These are phyloP conservation scores for Suillus placidus DNA, from an alignment of 768 basidiomycete species.

Conservation along the genomic window DNA sequence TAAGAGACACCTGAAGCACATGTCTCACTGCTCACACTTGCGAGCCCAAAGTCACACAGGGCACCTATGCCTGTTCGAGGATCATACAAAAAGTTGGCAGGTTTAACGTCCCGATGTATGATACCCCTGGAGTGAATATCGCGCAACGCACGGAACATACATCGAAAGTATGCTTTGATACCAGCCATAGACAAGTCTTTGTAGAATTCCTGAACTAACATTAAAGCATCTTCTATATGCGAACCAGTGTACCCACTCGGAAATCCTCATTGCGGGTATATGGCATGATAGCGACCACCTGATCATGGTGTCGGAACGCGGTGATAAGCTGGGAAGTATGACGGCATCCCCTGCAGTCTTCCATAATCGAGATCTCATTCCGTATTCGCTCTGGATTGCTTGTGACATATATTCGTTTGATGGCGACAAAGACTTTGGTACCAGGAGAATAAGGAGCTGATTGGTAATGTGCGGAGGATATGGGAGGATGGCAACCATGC, in stretches of 20 bases:
- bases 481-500: constrained; percentile 64
- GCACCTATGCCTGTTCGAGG: constrained; percentile 81
- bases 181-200: constrained; percentile 69
- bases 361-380: constrained; percentile 92
- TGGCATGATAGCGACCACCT: constrained; percentile 93
- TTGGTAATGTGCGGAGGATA: constrained; percentile 70
- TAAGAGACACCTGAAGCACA: constrained; percentile 3
- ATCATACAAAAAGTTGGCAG: constrained; percentile 96
- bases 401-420: constrained; percentile 97
- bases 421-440: constrained; percentile 78
- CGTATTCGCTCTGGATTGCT: constrained; percentile 90
- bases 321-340: constrained; percentile 94
- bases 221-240: constrained; percentile 12
- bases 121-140: constrained; percentile 86
- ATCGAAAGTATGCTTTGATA: constrained; percentile 86
- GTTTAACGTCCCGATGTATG: constrained; percentile 97
- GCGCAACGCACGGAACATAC: constrained; percentile 86
- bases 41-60: constrained; percentile 93
- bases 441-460: constrained; percentile 43
- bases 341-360: constrained; percentile 79
- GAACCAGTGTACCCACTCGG: constrained; percentile 58
- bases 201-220: constrained; percentile 68
- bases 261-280: constrained; percentile 94
- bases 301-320: constrained; percentile 88
- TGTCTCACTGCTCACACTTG: constrained; percentile 63